Percentiles rank a stretch among this genome's conserved stretches.
Evolutionary conservation across 1,284 basidiomycete species (phyloP).

Genomic region (Rhodofomes roseus): DNA sequence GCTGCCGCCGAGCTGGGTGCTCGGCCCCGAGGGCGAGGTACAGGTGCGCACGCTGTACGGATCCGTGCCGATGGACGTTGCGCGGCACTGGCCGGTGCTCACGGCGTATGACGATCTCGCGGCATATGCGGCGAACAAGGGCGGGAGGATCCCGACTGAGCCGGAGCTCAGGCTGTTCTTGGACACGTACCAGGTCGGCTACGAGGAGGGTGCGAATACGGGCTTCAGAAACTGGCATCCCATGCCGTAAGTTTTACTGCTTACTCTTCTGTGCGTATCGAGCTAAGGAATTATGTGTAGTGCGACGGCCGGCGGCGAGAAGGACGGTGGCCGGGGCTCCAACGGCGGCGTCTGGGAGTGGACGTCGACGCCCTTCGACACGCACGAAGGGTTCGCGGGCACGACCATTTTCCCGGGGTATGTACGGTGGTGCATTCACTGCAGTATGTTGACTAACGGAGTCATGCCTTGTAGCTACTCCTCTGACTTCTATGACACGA

Average conservation of each 20-base stretch:
- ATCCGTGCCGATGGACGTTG: conserved; percentile 65
- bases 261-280: background rate
- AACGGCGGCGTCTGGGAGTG: conserved; percentile 98
- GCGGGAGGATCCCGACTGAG: conserved; percentile 86
- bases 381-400: conserved; percentile 68
- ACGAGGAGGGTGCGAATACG: conserved; percentile 65
- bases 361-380: conserved; percentile 74
- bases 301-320: background rate
- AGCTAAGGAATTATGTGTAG: background rate
- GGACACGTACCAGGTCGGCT: conserved; percentile 58
- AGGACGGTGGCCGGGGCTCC: conserved; percentile 48
- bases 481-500: conserved; percentile 79
- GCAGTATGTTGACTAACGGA: background rate
- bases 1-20: conserved; percentile 62
- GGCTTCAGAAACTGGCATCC: conserved; percentile 92
- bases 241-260: conserved; percentile 56
- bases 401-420: conserved; percentile 80
- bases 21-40: conserved; percentile 37
- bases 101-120: conserved; percentile 78
- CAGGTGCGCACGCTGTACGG: conserved; percentile 82
- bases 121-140: conserved; percentile 67
- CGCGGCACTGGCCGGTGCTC: conserved; percentile 82
- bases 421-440: background rate
- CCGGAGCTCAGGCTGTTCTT: conserved; percentile 80
- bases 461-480: conserved; percentile 39